Evolutionary conservation across 805 yeast genomes (phyloP), one percentile per base, ranked within the genome.

Genomic region (Teunomyces atbi): DNA sequence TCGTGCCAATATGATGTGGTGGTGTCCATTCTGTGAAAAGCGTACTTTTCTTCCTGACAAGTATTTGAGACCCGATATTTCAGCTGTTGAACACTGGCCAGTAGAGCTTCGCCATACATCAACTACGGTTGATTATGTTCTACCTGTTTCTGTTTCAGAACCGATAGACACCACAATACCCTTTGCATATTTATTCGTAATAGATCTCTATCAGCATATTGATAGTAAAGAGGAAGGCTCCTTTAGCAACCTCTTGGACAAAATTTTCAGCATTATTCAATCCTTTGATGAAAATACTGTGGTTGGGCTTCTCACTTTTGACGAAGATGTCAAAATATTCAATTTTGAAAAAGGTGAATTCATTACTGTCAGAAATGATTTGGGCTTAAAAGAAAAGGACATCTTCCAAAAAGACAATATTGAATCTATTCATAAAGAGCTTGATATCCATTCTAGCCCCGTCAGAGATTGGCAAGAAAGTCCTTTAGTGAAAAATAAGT

Each of bases 11-110:
- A 46, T 47, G 18, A 59, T 58, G 61, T 71, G 76, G 75, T 60
- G 65, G 67, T 71, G 76, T 46, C 73, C 71, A 0, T 57, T 65
- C 33, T 71, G 76, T 46, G 56, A 52, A 11, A 55, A 58, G 32
- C 53, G 53, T 27, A 54, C 56, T 2, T 46, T 33, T 19, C 43
- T 69, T 4, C 67, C 72, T 2, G 39, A 45, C 1, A 51, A 46
- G 5, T 60, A 52, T 15, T 33, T 19, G 3, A 35, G 60, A 13
- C 63, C 55, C 3, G 54, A 53, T 15, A 16, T 13, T 3, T 11
- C 49, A 6, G 34, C 48, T 5, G 45, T 32, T 2, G 48, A 53
- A 4, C 61, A 60, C 7, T 62, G 66, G 56, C 70, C 69, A 0
- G 45, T 59, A 5, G 65, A 64, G 26, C 52, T 64, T 15, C 53